Evolutionary conservation across 176 grass and related monocot species (phyloP), one percentile per base, ranked within the genome.

Genomic region (Carex scoparia): DNA sequence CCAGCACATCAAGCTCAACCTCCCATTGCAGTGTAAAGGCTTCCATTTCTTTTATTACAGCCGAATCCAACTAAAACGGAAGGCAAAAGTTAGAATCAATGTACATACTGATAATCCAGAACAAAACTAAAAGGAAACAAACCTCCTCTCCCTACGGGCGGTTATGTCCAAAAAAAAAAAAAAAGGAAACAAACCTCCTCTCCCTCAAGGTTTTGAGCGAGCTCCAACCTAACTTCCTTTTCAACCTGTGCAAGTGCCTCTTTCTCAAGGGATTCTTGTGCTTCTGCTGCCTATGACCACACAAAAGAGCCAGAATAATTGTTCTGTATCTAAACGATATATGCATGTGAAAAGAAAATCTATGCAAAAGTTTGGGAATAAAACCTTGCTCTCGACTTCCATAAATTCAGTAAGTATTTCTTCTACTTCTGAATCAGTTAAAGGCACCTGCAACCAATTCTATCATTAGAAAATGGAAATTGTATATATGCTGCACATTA

Each of bases 181-280:
- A 61, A 19, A 32, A 81, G 9, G 12, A 80, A 69, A 88, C 87
- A 69, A 86, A 98, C 96, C 84, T 76, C 89, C 42, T 98, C 88
- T 80, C 93, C 93, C 79, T 90, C 60, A 51, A 94, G 91, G 84
- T 65, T 92, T 63, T 98, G 92, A 11, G 91, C 87, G 79, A 98
- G 89, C 91, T 98, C 96, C 65, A 89, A 77, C 84, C 88, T 89
- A 87, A 98, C 96, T 88, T 98, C 96, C 88, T 79, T 68, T 95
- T 98, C 91, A 71, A 98, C 65, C 84, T 89, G 92, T 27, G 92
- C 89, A 85, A 98, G 87, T 4, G 93, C 91, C 65, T 98, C 96
- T 78, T 92, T 94, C 89, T 98, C 96, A 79, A 98, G 96, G 84
- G 96, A 92, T 87, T 98, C 96, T 94, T 98, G 96, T 1, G 96